Evolutionary conservation across 345 rosid species (phyloP).

Genomic region (Moricandia arvensis): DNA sequence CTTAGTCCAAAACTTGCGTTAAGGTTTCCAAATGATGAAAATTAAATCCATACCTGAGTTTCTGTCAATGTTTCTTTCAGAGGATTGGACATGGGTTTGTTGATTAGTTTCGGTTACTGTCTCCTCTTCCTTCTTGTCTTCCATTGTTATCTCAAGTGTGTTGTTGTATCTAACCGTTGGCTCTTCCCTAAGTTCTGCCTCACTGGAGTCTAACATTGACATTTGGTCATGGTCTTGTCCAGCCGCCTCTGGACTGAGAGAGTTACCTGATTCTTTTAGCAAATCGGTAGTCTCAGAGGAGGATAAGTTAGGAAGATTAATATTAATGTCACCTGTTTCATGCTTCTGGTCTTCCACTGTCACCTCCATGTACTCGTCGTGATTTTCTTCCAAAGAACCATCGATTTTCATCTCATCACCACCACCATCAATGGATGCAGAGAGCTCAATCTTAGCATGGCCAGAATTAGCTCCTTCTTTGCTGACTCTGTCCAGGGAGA

Average conservation of each 20-base stretch:
- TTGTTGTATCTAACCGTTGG: constrained; percentile 16
- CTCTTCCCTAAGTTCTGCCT: constrained; percentile 14
- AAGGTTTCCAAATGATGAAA: neutral
- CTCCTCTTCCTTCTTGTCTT: constrained; percentile 32
- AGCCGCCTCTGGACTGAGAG: constrained; percentile 30
- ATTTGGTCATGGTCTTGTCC: constrained; percentile 33
- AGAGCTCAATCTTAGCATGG: constrained; percentile 24
- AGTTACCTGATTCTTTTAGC: constrained; percentile 31
- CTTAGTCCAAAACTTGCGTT: neutral
- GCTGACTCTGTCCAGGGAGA: constrained; percentile 21
- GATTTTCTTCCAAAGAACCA: constrained; percentile 21
- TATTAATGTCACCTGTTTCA: constrained; percentile 43
- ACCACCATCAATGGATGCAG: constrained; percentile 3
- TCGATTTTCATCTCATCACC: constrained; percentile 20
- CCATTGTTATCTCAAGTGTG: constrained; percentile 21
- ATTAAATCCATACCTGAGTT: constrained; percentile 27
- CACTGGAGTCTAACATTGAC: constrained; percentile 19
- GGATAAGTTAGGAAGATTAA: constrained; percentile 32
- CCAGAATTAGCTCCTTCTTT: constrained; percentile 20
- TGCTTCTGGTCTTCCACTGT: constrained; percentile 30
- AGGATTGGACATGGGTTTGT: constrained; percentile 14
- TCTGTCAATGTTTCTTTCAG: constrained; percentile 10
- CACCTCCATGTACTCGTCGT: constrained; percentile 27
- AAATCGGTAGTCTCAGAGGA: constrained; percentile 31
- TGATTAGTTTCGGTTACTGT: constrained; percentile 29